These are phyloP conservation scores for Eimeria maxima DNA, from an alignment of 169 alveolate species.

Conservation along the genomic window DNA sequence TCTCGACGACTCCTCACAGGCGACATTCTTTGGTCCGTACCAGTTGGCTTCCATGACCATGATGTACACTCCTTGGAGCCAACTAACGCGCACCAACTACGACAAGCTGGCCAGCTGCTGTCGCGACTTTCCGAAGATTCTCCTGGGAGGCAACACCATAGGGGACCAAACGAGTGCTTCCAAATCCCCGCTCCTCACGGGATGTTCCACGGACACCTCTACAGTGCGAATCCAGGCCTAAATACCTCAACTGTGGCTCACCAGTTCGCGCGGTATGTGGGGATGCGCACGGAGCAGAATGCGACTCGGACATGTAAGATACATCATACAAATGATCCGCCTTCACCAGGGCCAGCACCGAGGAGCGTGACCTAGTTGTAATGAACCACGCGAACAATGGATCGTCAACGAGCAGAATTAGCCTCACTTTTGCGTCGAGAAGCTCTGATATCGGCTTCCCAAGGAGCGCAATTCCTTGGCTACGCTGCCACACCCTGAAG, in stretches of 20 bases:
- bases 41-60: constrained; percentile 46
- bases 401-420: constrained; percentile 65
- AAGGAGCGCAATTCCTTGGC: constrained; percentile 43
- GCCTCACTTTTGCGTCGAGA: constrained; percentile 48
- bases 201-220: neutral
- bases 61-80: constrained; percentile 40
- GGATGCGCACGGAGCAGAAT: constrained; percentile 72
- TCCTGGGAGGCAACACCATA: constrained; percentile 16
- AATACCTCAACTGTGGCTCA: neutral
- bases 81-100: constrained; percentile 44
- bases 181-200: neutral
- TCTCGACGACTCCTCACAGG: constrained; percentile 42
- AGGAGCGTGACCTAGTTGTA: constrained; percentile 52
- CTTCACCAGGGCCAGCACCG: constrained; percentile 68
- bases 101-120: constrained; percentile 55
- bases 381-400: constrained; percentile 79
- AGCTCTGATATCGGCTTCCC: constrained; percentile 35
- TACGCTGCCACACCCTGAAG: constrained; percentile 76
- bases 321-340: constrained; percentile 78
- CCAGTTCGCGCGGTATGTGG: constrained; percentile 62
- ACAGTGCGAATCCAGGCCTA: neutral
- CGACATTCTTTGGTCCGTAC: neutral
- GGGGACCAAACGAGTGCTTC: neutral
- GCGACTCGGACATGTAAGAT: constrained; percentile 67
- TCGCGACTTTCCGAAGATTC: neutral